Conservation (phyloP, 208 protist species). For the Trypanosoma cruzi region DNA sequence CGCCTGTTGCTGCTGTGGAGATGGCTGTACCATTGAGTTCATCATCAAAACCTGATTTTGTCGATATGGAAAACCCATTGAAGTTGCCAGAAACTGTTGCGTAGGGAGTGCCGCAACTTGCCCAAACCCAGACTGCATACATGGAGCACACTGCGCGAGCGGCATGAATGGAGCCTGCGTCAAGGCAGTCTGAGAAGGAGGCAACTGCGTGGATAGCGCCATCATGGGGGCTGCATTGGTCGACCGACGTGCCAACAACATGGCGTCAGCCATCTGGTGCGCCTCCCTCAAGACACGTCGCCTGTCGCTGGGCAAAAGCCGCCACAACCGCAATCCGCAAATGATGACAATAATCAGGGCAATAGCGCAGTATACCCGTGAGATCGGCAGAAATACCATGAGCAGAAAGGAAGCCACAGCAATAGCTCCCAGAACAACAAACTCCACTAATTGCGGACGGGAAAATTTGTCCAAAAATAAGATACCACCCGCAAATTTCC, state of each 20-base stretch:
- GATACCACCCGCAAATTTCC: not conserved
- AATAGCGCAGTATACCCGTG: conserved; percentile 42
- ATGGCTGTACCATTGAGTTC: not conserved
- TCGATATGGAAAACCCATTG: not conserved
- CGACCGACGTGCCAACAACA: not conserved
- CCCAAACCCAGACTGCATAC: not conserved
- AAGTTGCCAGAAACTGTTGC: not conserved
- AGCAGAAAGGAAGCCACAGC: conserved; percentile 30
- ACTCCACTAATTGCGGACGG: conserved; percentile 14
- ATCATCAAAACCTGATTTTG: not conserved
- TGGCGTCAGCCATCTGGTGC: conserved; percentile 14
- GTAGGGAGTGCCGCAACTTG: not conserved
- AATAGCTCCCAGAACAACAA: conserved; percentile 1
- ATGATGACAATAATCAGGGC: conserved; percentile 31
- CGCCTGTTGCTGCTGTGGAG: not conserved
- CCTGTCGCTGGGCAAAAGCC: conserved; percentile 46
- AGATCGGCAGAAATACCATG: conserved; percentile 22
- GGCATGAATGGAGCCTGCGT: not conserved
- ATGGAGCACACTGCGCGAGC: not conserved
- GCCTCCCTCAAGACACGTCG: conserved; percentile 8
- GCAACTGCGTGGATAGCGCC: not conserved
- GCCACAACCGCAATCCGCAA: conserved; percentile 48
- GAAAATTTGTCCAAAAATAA: not conserved
- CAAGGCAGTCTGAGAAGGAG: no score
- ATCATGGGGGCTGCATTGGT: not conserved